Evolutionary conservation across 768 basidiomycete species (phyloP), one percentile per base, ranked within the genome.

Genomic region (Tricholoma hemisulphureum): DNA sequence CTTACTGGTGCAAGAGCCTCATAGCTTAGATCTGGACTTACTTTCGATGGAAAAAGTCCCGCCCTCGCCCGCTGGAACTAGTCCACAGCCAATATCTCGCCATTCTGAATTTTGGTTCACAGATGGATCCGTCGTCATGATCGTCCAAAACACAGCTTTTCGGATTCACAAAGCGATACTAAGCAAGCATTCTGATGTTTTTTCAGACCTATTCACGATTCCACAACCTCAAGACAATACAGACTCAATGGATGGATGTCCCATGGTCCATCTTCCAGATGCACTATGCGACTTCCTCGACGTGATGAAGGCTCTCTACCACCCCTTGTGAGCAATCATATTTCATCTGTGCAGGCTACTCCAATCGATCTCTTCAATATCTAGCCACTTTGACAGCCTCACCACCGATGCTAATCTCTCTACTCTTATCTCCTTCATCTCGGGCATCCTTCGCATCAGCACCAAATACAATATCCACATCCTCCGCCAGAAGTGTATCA

Each of bases 381-480:
- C 3, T 24, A 79, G 77, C 49, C 67, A 75, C 54, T 79, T 79
- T 49, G 77, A 79, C 51, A 68, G 65, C 13, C 68, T 79, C 21
- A 59, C 67, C 11, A 57, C 68, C 1, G 70, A 75, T 24, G 71
- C 73, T 2, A 69, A 68, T 32, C 60, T 79, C 14, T 64, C 65
- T 35, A 63, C 68, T 3, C 69, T 78, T 32, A 75, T 81, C 29
- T 71, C 55, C 16, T 75, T 76, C 53, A 72, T 80, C 55, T 69
- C 76, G 23, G 77, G 77, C 1, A 73, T 79, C 43, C 67, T 80
- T 16, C 69, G 73, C 20, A 72, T 80, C 41, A 76, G 75, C 65
- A 77, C 77, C 2, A 80, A 79, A 63, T 80, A 80, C 65, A 66
- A 73, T 39, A 72, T 79, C 67, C 58, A 61, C 21, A 61, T 67